These are phyloP conservation scores for Chaetomiaceae sp. DNA, from an alignment of 2,329 filamentous ascomycete species.

Conservation along the genomic window DNA sequence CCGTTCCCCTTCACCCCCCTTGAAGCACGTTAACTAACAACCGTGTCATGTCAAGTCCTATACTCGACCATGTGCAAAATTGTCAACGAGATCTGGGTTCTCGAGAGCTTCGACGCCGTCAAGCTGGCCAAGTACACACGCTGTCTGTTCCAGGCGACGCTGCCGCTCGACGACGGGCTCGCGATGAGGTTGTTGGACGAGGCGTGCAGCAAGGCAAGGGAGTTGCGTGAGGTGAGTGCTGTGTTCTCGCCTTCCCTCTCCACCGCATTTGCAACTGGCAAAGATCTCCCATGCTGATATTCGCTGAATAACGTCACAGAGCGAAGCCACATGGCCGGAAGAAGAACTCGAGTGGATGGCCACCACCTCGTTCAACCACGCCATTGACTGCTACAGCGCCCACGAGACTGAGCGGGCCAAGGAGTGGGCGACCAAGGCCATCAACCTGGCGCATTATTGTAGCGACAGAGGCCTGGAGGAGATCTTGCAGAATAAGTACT, in stretches of 20 bases:
- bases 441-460: conserved; percentile 56
- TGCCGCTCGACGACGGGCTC: conserved; percentile 51
- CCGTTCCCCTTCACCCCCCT: too few species aligned
- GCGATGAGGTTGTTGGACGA: conserved; percentile 62
- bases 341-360: conserved; percentile 75
- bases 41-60: conserved; percentile 40
- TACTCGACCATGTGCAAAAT: conserved; percentile 58
- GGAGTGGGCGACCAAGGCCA: conserved; percentile 58
- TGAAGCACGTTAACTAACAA: too few species aligned
- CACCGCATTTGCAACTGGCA: background rate
- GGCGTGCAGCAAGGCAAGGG: conserved; percentile 48
- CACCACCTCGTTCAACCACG: conserved; percentile 63
- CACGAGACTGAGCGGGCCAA: conserved; percentile 51
- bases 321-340: conserved; percentile 51
- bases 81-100: conserved; percentile 61
- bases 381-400: conserved; percentile 58
- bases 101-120: conserved; percentile 50
- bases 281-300: background rate
- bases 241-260: background rate
- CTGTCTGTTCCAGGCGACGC: conserved; percentile 65
- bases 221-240: conserved; percentile 43
- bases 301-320: conserved; percentile 27
- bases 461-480: conserved; percentile 46
- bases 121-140: conserved; percentile 73
- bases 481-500: conserved; percentile 41